These are phyloP conservation scores for Arabidopsis hybrid DNA, from an alignment of 441 rosid genomes.

Conservation along the genomic window DNA sequence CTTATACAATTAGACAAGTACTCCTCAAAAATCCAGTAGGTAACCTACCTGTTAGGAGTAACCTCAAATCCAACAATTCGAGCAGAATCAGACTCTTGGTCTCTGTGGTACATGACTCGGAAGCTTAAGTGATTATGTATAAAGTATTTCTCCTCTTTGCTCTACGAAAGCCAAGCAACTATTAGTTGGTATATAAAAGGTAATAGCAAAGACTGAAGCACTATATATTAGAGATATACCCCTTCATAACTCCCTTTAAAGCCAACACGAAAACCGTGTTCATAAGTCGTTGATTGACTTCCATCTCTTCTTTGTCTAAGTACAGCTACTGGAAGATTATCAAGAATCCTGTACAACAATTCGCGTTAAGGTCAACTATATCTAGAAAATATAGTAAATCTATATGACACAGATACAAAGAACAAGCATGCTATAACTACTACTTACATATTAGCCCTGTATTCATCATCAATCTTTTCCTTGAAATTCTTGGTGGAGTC, in stretches of 20 bases:
- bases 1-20: neutral
- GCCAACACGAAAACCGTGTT: slow-evolving; percentile 94
- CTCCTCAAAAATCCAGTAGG: neutral
- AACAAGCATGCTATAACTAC: slow-evolving; percentile 14
- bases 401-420: neutral
- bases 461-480: slow-evolving; percentile 95
- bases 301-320: slow-evolving; percentile 91
- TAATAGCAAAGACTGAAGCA: slow-evolving; percentile 23
- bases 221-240: slow-evolving; percentile 53
- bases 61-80: slow-evolving; percentile 97
- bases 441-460: slow-evolving; percentile 90
- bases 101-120: slow-evolving; percentile 91
- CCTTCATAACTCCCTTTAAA: slow-evolving; percentile 94
- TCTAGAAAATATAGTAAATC: no score
- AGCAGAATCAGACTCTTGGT: slow-evolving; percentile 75
- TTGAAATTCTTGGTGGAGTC: slow-evolving; percentile 83
- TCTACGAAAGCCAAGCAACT: slow-evolving; percentile 57
- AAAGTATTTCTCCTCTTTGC: slow-evolving; percentile 94
- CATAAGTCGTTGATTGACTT: slow-evolving; percentile 78
- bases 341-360: slow-evolving; percentile 76
- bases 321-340: slow-evolving; percentile 98
- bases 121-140: slow-evolving; percentile 95
- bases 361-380: neutral
- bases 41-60: slow-evolving; percentile 77
- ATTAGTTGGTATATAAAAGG: slow-evolving; percentile 26